Base-by-base conservation (phyloP, 2,329 filamentous ascomycete species). In the Colletotrichum musae region DNA sequence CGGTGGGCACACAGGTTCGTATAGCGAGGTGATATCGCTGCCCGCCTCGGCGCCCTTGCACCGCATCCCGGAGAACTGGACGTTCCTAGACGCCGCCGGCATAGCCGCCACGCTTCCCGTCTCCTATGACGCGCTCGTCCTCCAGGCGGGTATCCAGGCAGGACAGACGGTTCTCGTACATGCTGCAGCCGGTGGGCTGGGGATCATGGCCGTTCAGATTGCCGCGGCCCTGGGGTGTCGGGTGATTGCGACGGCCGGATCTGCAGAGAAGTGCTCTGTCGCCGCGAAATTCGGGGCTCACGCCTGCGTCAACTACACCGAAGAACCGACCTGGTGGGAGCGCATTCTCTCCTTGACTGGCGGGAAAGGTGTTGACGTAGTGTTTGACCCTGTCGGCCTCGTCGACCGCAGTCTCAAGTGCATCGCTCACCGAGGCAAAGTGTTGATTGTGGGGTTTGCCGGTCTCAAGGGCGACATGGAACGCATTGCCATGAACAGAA, bases 401-500 rank as follows among this genome's bases (percentile, higher is more conserved):
- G 86, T 90, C 7, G 82, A 86, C 69, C 82, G 83, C 67, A 87
- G 85, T 47, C 75, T 91, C 32, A 84, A 84, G 67, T 88, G 87
- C 71, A 76, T 88, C 39, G 86, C 81, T 26, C 85, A 88, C 74
- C 81, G 83, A 43, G 88, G 88, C 0, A 78, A 84, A 39, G 77
- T 91, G 18, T 80, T 91, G 2, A 79, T 91, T 32, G 81, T 89
- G 2, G 88, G 88, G 0, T 91, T 91, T 74, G 88, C 87, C 6
- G 88, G 85, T 1, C 79, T 84, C 57, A 82, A 76, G 16, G 86
- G 86, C 0, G 77, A 83, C 7, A 85, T 90, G 78, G 88, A 90
- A 74, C 80, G 81, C 47, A 79, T 89, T 56, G 81, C 82, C 36
- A 85, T 87, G 81, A 89, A 89, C 70, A 79, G 85, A 28, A 77